A percentile compares a stretch with the other conserved stretches of the same genome.
Conservation (phyloP, 192 early-diverging fungal genomes). For the Chytriomyces hyalinus region DNA sequence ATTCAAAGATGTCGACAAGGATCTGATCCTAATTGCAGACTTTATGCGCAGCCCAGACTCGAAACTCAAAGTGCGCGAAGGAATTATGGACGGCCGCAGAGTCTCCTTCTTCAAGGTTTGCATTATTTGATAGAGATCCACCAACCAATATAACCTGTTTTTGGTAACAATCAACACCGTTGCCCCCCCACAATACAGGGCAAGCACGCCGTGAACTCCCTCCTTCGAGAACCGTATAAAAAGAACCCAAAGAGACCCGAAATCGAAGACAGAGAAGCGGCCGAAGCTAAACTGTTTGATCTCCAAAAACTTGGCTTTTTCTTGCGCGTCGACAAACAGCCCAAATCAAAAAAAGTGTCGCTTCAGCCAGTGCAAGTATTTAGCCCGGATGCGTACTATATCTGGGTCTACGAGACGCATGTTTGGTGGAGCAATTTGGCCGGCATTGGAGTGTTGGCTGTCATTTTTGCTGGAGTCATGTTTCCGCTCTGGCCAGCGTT, state of each 20-base stretch:
- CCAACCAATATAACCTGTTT: too few species aligned
- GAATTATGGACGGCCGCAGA: constrained; percentile 85
- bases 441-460: constrained; percentile 75
- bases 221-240: constrained; percentile 62
- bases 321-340: constrained; percentile 70
- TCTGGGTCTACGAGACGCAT: constrained; percentile 94
- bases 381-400: constrained; percentile 83
- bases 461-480: constrained; percentile 91
- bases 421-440: constrained; percentile 78
- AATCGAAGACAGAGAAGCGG: constrained; percentile 64
- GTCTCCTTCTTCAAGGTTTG: constrained; percentile 85
- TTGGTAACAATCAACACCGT: too few species aligned
- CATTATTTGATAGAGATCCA: too few species aligned
- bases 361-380: constrained; percentile 59
- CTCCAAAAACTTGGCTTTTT: constrained; percentile 77
- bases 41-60: constrained; percentile 79
- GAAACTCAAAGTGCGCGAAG: constrained; percentile 79
- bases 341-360: constrained; percentile 42
- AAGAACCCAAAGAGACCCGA: constrained; percentile 52
- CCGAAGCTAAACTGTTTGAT: constrained; percentile 65
- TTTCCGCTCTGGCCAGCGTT: constrained; percentile 94
- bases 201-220: constrained; percentile 71
- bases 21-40: constrained; percentile 59
- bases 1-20: background rate
- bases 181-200: constrained; percentile 40